Evolutionary conservation across 2,329 filamentous ascomycete species (phyloP).

Genomic region (Blastomyces emzantsi): DNA sequence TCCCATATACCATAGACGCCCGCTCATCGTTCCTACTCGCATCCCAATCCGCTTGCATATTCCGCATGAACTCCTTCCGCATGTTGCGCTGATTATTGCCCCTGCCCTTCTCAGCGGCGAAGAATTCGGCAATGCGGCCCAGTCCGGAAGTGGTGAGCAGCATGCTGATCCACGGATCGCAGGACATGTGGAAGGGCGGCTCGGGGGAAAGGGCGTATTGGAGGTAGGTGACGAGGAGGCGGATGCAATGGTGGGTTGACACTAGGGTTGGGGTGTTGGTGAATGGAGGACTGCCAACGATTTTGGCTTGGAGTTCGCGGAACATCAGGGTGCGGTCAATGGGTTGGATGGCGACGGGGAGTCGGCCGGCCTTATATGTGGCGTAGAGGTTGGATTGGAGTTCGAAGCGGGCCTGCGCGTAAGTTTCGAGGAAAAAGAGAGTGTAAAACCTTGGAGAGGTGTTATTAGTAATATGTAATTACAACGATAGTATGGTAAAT

Average conservation of each 20-base stretch:
- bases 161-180: conserved; percentile 35
- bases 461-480: neutral
- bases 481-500: neutral
- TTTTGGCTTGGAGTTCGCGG: conserved; percentile 29
- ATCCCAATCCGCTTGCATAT: conserved; percentile 34
- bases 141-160: conserved; percentile 34
- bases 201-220: conserved; percentile 31
- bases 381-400: conserved; percentile 30
- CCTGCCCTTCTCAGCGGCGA: conserved; percentile 37
- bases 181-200: conserved; percentile 19
- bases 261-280: conserved; percentile 32
- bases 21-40: conserved; percentile 31
- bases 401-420: conserved; percentile 30
- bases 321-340: conserved; percentile 30
- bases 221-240: conserved; percentile 32
- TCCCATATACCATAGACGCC: conserved; percentile 31
- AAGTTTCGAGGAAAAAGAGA: conserved; percentile 36
- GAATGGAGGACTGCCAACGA: conserved; percentile 34
- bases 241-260: conserved; percentile 36
- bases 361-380: conserved; percentile 31
- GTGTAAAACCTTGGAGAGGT: conserved; percentile 30
- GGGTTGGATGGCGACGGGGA: conserved; percentile 30
- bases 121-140: conserved; percentile 33
- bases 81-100: conserved; percentile 33
- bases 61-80: conserved; percentile 37